Base-by-base conservation (phyloP, 2,329 filamentous ascomycete genomes). In the Talaromyces funiculosus region DNA sequence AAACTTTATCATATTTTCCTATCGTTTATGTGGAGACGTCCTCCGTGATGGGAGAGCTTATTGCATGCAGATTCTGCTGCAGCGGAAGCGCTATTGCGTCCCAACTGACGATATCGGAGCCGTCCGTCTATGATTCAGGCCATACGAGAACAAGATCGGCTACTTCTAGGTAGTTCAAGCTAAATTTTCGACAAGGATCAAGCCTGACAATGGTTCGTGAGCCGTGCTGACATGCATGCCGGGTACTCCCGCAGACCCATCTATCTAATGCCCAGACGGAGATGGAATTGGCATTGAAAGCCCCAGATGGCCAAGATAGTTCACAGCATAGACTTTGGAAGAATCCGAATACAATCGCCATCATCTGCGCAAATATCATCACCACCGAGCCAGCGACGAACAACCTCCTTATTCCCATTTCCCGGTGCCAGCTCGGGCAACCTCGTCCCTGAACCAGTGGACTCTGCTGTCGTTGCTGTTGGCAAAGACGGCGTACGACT, bases 401-500 rank as follows among this genome's bases (percentile, higher is more conserved):
- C 24, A 24, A 54, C 45, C 33, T 61, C 60, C 12, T 57, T 38
- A 14, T 24, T 37, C 12, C 33, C 55, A 35, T 31, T 24, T 5
- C 60, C 60, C 12, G 47, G 55, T 16, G 20, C 26, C n/a, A 61
- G 20, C 24, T 37, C 40, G 37, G 55, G 55, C n/a, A 61, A 38
- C 57, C 26, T 43, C 16, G 24, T 12, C 5, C 22, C 38, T 8
- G 14, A 40, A 1, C 14, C 1, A 9, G 26, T 40, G 4, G 1
- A 1, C 51, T 22, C 14, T 53, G 49, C 18, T 35, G 29, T 35
- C 24, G 20, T 12, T 12, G 31, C 31, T 26, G 26, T 33, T 42
- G 55, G 55, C 14, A 61, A 38, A 20, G 55, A 61, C 31, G 60
- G 60, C 9, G 60, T 61, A 53, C 56, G 45, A 42, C 55, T 61